Percentiles rank a stretch among this genome's conserved stretches.
phyloP scores from a whole-genome alignment of 176 grass and related monocot genomes.

The Poa annua region DNA sequence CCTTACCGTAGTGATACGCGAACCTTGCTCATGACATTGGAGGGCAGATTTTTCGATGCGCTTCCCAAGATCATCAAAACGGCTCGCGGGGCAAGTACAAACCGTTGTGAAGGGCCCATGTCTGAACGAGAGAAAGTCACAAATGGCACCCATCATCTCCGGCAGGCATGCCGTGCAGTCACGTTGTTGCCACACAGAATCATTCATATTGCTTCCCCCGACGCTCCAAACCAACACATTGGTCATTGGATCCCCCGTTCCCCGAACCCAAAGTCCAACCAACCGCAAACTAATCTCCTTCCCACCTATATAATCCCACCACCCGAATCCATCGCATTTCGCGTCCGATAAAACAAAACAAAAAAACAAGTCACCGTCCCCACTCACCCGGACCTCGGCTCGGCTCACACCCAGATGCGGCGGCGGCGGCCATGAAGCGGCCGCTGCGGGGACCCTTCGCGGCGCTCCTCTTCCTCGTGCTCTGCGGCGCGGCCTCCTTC shows the following conservation, averaged over 20 bases:
- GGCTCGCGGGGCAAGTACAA: no score
- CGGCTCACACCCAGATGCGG: neutral
- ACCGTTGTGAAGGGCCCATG: neutral
- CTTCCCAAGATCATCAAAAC: conserved; percentile 10
- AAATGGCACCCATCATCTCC: neutral
- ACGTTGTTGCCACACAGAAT: conserved; percentile 7
- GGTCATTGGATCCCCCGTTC: conserved; percentile 52
- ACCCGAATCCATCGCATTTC: neutral
- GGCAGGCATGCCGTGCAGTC: neutral
- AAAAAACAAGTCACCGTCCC: conserved; percentile 14
- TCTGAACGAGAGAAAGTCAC: neutral
- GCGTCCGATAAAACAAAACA: conserved; percentile 5
- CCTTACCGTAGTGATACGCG: no score
- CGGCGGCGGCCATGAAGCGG: conserved; percentile 52
- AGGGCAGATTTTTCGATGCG: neutral
- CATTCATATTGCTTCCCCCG: conserved; percentile 33
- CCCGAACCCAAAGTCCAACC: conserved; percentile 54
- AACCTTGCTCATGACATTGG: no score
- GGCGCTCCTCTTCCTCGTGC: conserved; percentile 55
- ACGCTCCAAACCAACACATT: conserved; percentile 13
- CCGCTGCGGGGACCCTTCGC: conserved; percentile 57
- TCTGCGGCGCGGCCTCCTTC: conserved; percentile 45
- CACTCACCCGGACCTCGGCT: conserved; percentile 19
- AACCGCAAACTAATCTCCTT: conserved; percentile 17
- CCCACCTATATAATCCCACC: conserved; percentile 26